Evolutionary conservation across 495 filamentous ascomycete species (phyloP).

Genomic region (Peziza echinospora): DNA sequence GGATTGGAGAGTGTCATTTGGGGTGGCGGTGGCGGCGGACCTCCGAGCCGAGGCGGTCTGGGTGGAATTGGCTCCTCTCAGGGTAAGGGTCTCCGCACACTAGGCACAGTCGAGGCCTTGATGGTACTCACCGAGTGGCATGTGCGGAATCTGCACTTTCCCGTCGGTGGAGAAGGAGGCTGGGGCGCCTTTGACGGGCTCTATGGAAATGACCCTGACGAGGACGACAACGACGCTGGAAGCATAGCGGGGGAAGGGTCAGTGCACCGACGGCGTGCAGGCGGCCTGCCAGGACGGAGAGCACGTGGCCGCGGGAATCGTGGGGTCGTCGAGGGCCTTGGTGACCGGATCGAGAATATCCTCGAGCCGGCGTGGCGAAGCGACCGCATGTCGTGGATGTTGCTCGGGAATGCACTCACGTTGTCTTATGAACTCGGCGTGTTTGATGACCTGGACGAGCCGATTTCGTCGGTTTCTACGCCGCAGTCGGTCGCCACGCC

Average conservation of each 20-base stretch:
- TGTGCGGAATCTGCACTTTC: conserved; percentile 83
- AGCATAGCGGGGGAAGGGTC: neutral
- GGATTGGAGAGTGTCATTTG: conserved; percentile 90
- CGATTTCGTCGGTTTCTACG: conserved; percentile 19
- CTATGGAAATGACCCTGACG: conserved; percentile 19
- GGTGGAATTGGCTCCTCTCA: conserved; percentile 29
- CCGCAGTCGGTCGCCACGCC: conserved; percentile 1
- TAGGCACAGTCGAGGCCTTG: conserved; percentile 83
- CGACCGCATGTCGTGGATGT: conserved; percentile 39
- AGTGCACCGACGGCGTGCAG: conserved; percentile 19
- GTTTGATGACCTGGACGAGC: conserved; percentile 61
- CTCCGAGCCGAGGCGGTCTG: conserved; percentile 25
- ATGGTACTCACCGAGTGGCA: conserved; percentile 95
- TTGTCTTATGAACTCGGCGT: conserved; percentile 86
- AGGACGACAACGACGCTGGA: conserved; percentile 24
- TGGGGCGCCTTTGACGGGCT: neutral
- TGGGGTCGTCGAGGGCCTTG: conserved; percentile 33
- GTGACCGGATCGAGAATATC: conserved; percentile 73
- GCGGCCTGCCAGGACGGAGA: conserved; percentile 21
- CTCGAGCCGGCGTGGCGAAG: conserved; percentile 71
- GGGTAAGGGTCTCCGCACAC: conserved; percentile 62
- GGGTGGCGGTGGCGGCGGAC: conserved; percentile 72
- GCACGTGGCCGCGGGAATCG: conserved; percentile 19
- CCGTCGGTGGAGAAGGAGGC: conserved; percentile 59
- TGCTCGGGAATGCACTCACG: conserved; percentile 73